Evolutionary conservation across 179 eudicot genomes (phyloP), one percentile per base, ranked within the genome.

Genomic region (Dionaea muscipula): DNA sequence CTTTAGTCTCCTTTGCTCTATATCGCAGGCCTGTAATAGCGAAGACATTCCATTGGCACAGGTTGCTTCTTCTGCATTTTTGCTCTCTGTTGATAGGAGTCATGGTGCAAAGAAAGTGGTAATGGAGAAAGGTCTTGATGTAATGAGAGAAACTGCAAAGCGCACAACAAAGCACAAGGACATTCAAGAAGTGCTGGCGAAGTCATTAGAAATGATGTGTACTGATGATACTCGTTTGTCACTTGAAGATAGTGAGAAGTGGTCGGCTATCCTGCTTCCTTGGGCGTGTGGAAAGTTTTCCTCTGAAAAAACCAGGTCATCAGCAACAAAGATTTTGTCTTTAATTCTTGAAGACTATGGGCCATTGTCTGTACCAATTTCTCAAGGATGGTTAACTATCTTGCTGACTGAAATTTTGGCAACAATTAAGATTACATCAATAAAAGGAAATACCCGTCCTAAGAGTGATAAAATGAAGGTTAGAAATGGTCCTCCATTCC

Each of bases 301-400:
- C 39, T 79, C 96, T 27, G 95, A 81, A 59, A 51, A 65, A 21
- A 74, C 81, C 20, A 74, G 81, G 53, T 69, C 72, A 67, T 88
- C 96, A 25, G 93, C 99, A 33, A 78, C 65, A 41, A 79, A 73
- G 49, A 79, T 85, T 47, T 86, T 93, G 38, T 78, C 95, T 25
- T 72, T 67, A 56, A 78, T 93, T 68, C 77, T 85, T 64, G 95
- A 93, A 67, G 96, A 84, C 63, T 75, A 81, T 72, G 96, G 99
- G 24, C 86, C 99, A 40, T 75, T 79, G 58, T 81, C 96, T 24
- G 54, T 93, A 39, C 85, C 89, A 0, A 78, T 93, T 55, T 93
- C 99, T 67, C 96, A 88, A 72, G 96, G 75, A 53, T 93, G 99
- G 99, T 71, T 93, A 70, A 71, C 87, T 72, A 68, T 93, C 59